These are phyloP conservation scores for Verticillium longisporum DNA, from an alignment of 2,329 filamentous ascomycete genomes.

Conservation along the genomic window DNA sequence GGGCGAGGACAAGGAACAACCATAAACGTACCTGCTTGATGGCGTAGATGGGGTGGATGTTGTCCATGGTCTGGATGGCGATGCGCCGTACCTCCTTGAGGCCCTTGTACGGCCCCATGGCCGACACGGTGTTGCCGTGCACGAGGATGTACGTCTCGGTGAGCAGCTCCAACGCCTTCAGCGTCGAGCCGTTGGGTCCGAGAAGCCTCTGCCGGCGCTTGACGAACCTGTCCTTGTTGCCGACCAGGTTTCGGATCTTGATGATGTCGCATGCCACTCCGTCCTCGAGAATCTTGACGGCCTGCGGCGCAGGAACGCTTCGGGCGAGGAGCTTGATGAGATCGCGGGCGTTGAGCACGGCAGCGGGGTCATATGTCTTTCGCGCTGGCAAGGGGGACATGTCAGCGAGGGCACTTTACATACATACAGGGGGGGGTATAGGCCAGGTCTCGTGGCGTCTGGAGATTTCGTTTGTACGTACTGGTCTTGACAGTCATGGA, in stretches of 20 bases:
- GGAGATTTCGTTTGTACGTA: constrained; percentile 47
- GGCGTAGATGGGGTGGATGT: constrained; percentile 90
- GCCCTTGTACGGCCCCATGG: constrained; percentile 88
- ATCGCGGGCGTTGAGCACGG: constrained; percentile 89
- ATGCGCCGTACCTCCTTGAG: constrained; percentile 87
- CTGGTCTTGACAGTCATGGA: constrained; percentile 97
- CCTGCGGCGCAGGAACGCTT: constrained; percentile 88
- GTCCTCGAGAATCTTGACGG: constrained; percentile 90
- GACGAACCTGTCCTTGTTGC: constrained; percentile 92
- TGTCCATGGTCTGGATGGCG: constrained; percentile 93
- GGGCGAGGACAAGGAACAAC: too few relatives aligned
- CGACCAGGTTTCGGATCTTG: constrained; percentile 84
- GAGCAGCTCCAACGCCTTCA: constrained; percentile 89
- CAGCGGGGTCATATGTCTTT: constrained; percentile 85
- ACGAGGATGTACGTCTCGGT: constrained; percentile 91
- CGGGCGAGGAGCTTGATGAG: constrained; percentile 88
- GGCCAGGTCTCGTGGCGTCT: too few relatives aligned
- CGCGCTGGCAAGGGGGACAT: constrained; percentile 23
- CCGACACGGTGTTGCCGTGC: constrained; percentile 90
- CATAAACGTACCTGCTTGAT: constrained; percentile 26
- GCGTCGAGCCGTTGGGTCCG: constrained; percentile 82
- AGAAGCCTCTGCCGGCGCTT: constrained; percentile 91
- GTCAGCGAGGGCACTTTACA: not conserved
- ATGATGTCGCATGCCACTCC: constrained; percentile 90
- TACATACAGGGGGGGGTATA: too few relatives aligned